Base-by-base conservation (phyloP, 2,329 filamentous ascomycete genomes). In the Phoma herbarum region DNA sequence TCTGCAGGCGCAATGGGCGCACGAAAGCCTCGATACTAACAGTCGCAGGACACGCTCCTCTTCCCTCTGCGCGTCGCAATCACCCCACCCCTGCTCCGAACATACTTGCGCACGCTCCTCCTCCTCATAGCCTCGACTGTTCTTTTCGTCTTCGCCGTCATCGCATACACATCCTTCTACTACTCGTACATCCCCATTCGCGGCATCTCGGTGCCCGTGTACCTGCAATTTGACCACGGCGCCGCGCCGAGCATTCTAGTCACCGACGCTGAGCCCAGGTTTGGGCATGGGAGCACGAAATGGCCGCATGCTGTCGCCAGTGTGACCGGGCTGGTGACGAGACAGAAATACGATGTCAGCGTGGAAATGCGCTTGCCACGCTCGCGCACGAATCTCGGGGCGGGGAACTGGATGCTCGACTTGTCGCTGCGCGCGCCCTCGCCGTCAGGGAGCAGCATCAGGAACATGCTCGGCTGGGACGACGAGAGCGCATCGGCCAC, bases 401-500 rank as follows among this genome's bases (percentile, higher is more conserved):
- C 86, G 14, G 95, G 95, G 26, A 98, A 98, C 79, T 98, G 97
- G 82, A 99, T 99, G 95, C 81, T 98, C 18, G 89, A 91, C 45
- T 80, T 97, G 16, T 85, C 87, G 60, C 85, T 97, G 50, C 83
- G 91, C 48, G 77, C 72, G 0, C 48, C 56, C 2, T 52, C 52
- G 2, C 46, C 57, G 0, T 57, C 60, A 1, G 37, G 28, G 31
- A 25, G 48, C 18, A 20, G 16, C 0, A 47, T 63, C 11, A 71
- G 65, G 48, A 59, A 61, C 7, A 37, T 68, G 42, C 52, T 76
- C 8, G 71, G 68, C 4, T 77, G 70, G 65, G 71, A 71, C 26
- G 72, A 75, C 1, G 61, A 62, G 8, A 42, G 29, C 29, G 29
- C 29, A n/a, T n/a, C n/a, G n/a, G n/a, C n/a, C n/a, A n/a, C n/a